phyloP scores from a whole-genome alignment of 345 rosid species.

The Lagerstroemia speciosa region DNA sequence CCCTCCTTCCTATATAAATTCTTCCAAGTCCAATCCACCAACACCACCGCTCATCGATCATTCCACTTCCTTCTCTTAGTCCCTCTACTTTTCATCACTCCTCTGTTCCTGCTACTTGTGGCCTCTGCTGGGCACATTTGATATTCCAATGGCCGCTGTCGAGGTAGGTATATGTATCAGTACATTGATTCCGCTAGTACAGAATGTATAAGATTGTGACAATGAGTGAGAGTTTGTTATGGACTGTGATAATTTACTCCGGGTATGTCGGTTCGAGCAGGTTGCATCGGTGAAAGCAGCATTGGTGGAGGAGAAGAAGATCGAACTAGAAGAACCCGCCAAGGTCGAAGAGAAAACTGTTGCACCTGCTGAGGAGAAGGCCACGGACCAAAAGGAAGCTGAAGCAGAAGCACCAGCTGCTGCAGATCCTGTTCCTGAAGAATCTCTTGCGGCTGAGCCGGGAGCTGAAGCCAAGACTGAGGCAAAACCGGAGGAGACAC shows the following conservation, averaged over 20 bases:
- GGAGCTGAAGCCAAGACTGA: slow-evolving; percentile 22
- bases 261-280: slow-evolving; percentile 17
- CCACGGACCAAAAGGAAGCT: background rate
- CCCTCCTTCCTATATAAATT: background rate
- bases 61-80: background rate
- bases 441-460: slow-evolving; percentile 12
- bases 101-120: background rate
- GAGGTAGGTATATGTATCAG: slow-evolving; percentile 31
- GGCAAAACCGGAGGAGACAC: slow-evolving; percentile 11
- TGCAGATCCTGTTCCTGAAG: slow-evolving; percentile 15
- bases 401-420: slow-evolving; percentile 13
- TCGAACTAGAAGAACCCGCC: slow-evolving; percentile 4
- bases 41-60: background rate
- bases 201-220: background rate
- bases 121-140: background rate
- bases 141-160: slow-evolving; percentile 39
- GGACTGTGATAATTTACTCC: background rate
- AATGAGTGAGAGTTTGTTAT: too few species aligned
- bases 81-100: background rate
- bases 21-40: background rate
- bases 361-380: slow-evolving; percentile 1
- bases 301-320: slow-evolving; percentile 27
- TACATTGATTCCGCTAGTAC: background rate
- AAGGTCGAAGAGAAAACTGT: slow-evolving; percentile 16
- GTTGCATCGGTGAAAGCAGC: slow-evolving; percentile 41